Evolutionary conservation across 768 basidiomycete genomes (phyloP), one percentile per base, ranked within the genome.

Genomic region (Clitopilus hobsonii): DNA sequence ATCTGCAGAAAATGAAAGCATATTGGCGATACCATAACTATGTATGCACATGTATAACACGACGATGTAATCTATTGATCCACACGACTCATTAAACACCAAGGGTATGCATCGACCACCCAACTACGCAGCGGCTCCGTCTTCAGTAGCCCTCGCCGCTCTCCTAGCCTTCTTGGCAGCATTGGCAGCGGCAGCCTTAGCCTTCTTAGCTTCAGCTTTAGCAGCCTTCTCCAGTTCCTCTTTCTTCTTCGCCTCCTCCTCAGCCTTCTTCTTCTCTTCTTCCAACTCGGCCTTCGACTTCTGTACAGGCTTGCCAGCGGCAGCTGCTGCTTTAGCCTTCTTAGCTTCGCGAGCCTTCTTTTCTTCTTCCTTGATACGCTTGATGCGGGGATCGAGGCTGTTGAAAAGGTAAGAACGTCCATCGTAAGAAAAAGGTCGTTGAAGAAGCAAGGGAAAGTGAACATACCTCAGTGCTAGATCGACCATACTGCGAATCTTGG

Each of bases 351-450:
- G 80, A 0, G 91, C 91, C 58, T 89, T 93, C 70, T 98, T 98
- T 73, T 98, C 96, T 67, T 96, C 85, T 62, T 91, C 89, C 71
- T 94, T 96, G 80, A 97, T 94, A 54, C 92, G 81, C 75, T 94
- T 98, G 79, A 99, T 97, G 59, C 96, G 89, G 23, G 96, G 96
- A 69, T 99, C 96, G 54, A 86, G 70, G 60, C 75, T 78, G n/a
- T n/a, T n/a, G 64, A 6, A 52, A 36, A 5, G 6, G 23, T 5
- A 26, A 36, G 25, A 52, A 14, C 23, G 22, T 41, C 32, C 24
- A 30, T 41, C 16, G 24, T 22, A 52, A 13, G 3, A 47, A 7
- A 27, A 24, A 49, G 48, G n/a, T 41, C 8, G n/a, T 2, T 6
- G 41, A 49, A 27, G 23, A 16, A 11, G 28, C 50, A 23, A 30